Evolutionary conservation across 805 yeast species (phyloP).

Genomic region (Jamesozyma gamospora): DNA sequence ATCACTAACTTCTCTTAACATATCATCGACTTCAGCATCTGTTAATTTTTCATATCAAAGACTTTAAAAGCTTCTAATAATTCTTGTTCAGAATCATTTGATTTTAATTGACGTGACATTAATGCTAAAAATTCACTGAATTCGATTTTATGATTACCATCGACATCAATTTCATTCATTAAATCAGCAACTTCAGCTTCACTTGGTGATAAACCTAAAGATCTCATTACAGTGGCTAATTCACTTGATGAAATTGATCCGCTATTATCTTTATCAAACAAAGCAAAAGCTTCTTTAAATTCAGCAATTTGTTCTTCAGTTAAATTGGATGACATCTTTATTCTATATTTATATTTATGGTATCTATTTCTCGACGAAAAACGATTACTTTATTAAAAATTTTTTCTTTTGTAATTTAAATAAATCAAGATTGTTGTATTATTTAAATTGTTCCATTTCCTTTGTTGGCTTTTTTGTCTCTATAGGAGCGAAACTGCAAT

Average conservation of each 20-base stretch:
- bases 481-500: no score
- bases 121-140: slow-evolving; percentile 74
- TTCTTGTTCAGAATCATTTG: slow-evolving; percentile 95
- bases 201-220: slow-evolving; percentile 95
- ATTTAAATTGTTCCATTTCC: no score
- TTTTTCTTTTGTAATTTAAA: no score
- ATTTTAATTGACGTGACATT: slow-evolving; percentile 91
- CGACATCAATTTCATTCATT: slow-evolving; percentile 94
- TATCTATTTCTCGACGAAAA: not conserved
- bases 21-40: slow-evolving; percentile 94
- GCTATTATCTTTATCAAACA: slow-evolving; percentile 93
- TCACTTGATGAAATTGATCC: slow-evolving; percentile 95
- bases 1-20: slow-evolving; percentile 96
- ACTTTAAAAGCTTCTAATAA: slow-evolving; percentile 96
- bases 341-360: not conserved
- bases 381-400: no score
- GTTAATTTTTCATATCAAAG: slow-evolving; percentile 94
- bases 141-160: slow-evolving; percentile 85
- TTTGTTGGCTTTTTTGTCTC: no score
- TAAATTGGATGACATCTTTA: slow-evolving; percentile 42
- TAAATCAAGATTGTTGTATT: no score
- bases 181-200: slow-evolving; percentile 93
- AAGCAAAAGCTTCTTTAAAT: slow-evolving; percentile 94
- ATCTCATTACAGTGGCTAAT: slow-evolving; percentile 96
- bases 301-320: slow-evolving; percentile 95